Base-by-base conservation (phyloP, 2,329 filamentous ascomycete genomes). In the Fusarium sp. region DNA sequence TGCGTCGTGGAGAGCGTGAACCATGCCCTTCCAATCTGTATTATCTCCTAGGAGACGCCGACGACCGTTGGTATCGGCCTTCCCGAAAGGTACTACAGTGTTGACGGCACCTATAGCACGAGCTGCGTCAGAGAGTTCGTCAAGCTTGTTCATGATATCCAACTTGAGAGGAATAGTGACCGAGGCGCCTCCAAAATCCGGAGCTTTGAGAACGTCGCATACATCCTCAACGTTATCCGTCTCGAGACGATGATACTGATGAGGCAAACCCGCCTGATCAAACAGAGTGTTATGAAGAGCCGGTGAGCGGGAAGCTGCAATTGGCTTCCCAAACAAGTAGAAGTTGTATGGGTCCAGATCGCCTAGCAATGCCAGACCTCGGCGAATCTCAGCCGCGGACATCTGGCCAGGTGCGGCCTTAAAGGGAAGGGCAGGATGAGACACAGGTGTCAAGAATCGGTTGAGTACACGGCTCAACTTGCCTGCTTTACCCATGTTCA, bases 81-180 rank as follows among this genome's bases (percentile, higher is more conserved):
- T 15, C 48, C 53, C 30, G 4, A 87, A 75, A 0, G 92, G 90
- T 27, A 97, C 88, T 73, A 99, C 91, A 19, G 96, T 99, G 81
- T 99, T 99, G 67, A 98, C 91, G 4, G 96, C 96, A 22, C 96
- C 96, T 65, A 99, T 97, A 30, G 88, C 83, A 67, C 87, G 87
- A 15, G 94, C 95, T 54, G 96, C 90, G 30, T 90, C 87, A 1
- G 93, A 90, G 59, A 97, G 84, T 53, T 90, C 88, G 75, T 98
- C 94, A 15, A 99, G 82, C 7, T 95, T 80, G 1, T 87, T 84
- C 81, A 96, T 93, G 59, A 98, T 89, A 71, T 97, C 93, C 30
- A 96, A 83, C 81, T 99, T 99, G 55, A 99, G 84, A 1, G 96
- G 96, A 50, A 99, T 98, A 0, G 96, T 99, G 45, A 99, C 93